These are phyloP conservation scores for Grosmannia clavigera DNA, from an alignment of 2,329 filamentous ascomycete genomes.

Conservation along the genomic window DNA sequence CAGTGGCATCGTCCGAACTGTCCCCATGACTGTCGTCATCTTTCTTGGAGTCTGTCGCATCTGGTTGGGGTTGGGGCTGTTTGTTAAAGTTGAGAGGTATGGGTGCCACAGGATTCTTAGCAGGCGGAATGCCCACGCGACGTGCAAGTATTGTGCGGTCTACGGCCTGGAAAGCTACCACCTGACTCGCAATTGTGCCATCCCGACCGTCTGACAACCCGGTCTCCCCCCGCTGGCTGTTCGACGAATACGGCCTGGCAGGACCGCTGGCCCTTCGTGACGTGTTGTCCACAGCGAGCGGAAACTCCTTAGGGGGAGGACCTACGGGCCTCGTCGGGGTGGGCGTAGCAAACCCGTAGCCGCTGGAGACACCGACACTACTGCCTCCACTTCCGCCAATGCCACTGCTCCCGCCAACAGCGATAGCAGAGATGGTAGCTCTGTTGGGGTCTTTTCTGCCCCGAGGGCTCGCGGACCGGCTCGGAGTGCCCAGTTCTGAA, in stretches of 20 bases:
- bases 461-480: conserved; percentile 35
- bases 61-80: conserved; percentile 13
- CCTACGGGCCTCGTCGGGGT: conserved; percentile 21
- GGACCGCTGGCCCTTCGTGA: conserved; percentile 20
- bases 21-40: not conserved
- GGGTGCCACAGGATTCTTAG: conserved; percentile 23
- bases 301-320: conserved; percentile 28
- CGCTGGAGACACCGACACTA: conserved; percentile 9
- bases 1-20: not conserved
- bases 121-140: conserved; percentile 36
- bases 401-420: not conserved
- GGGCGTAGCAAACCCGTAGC: conserved; percentile 19
- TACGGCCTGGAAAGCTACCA: conserved; percentile 48
- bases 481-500: conserved; percentile 44
- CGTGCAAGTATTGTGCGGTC: conserved; percentile 49
- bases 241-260: conserved; percentile 23
- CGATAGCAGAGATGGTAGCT: not conserved
- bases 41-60: not conserved
- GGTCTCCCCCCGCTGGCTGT: conserved; percentile 17
- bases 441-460: conserved; percentile 32
- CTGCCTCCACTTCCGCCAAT: not conserved
- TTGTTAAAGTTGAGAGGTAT: conserved; percentile 36
- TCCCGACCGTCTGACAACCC: conserved; percentile 16
- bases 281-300: conserved; percentile 22
- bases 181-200: conserved; percentile 34